A percentile compares a stretch with the other conserved stretches of the same genome.
Conservation (phyloP, 2,329 filamentous ascomycete species). For the Diaporthe vexans region DNA sequence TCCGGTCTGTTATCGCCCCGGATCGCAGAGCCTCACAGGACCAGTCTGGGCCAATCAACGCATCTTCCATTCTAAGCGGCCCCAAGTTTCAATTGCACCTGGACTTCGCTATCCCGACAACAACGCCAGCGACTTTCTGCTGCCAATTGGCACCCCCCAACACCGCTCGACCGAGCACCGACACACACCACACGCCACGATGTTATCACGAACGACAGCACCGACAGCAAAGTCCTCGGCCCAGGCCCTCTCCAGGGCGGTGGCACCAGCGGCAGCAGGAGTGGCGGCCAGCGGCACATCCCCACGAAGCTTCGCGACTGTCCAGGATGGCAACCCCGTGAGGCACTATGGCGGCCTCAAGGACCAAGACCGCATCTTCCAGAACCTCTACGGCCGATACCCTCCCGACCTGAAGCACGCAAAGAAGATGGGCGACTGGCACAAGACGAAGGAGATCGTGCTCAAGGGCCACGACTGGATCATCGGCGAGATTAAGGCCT, state of each 20-base stretch:
- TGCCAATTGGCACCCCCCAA: conserved; percentile 50
- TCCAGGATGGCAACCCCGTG: conserved; percentile 80
- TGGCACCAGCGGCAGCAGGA: conserved; percentile 41
- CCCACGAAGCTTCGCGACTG: conserved; percentile 82
- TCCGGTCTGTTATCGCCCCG: conserved; percentile 21
- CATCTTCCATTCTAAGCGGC: conserved; percentile 42
- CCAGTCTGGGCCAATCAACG: conserved; percentile 41
- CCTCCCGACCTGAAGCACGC: conserved; percentile 92
- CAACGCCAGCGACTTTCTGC: conserved; percentile 31
- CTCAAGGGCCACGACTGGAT: conserved; percentile 99
- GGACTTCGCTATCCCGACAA: conserved; percentile 39
- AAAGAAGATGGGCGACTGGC: conserved; percentile 98
- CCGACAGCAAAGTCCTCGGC: conserved; percentile 57
- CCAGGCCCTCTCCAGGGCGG: conserved; percentile 56
- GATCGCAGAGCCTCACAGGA: conserved; percentile 25
- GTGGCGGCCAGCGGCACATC: conserved; percentile 48
- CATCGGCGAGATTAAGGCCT: conserved; percentile 97
- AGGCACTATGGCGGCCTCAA: conserved; percentile 86
- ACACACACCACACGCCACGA: conserved; percentile 46
- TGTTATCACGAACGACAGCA: conserved; percentile 60
- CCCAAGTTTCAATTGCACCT: conserved; percentile 42
- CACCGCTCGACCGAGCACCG: conserved; percentile 55
- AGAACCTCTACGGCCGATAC: conserved; percentile 96
- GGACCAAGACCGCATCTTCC: conserved; percentile 99
- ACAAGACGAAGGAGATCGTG: conserved; percentile 99